Percentiles rank a stretch among this genome's conserved stretches.
Evolutionary conservation across 1,284 basidiomycete species (phyloP).

Genomic region (Ceratobasidium sp.): DNA sequence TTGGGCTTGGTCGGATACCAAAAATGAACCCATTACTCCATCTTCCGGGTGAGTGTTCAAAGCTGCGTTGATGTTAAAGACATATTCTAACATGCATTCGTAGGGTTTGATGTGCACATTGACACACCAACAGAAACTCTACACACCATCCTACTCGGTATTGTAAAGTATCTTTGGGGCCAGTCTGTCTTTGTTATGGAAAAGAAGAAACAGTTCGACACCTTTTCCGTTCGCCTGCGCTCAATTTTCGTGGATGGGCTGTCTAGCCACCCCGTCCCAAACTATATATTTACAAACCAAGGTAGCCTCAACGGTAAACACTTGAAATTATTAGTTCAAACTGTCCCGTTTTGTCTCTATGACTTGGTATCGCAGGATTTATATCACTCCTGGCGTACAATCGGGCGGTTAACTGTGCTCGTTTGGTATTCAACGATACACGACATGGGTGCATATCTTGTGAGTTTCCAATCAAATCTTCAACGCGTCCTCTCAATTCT

Average conservation of each 20-base stretch:
- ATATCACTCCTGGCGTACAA: constrained; percentile 44
- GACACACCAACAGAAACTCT: constrained; percentile 51
- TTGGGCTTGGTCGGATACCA: not conserved
- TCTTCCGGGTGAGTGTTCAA: not conserved
- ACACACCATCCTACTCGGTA: constrained; percentile 50
- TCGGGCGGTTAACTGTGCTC: constrained; percentile 46
- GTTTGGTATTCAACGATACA: constrained; percentile 48
- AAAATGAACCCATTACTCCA: constrained; percentile 1
- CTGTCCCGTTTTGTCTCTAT: constrained; percentile 47
- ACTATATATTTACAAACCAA: constrained; percentile 47
- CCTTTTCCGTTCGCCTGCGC: constrained; percentile 45
- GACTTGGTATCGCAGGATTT: constrained; percentile 45
- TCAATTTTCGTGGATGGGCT: constrained; percentile 21
- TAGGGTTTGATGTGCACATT: constrained; percentile 38
- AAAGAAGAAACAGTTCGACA: constrained; percentile 41
- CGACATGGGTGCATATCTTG: constrained; percentile 44
- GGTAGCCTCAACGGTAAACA: constrained; percentile 49
- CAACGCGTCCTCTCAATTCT: not conserved
- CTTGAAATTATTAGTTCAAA: constrained; percentile 49
- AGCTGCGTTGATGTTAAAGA: too few relatives aligned
- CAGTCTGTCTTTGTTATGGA: constrained; percentile 45
- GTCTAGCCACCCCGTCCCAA: constrained; percentile 14
- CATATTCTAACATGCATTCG: not conserved
- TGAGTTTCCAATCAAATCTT: constrained; percentile 23
- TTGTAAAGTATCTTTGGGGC: constrained; percentile 52